These are phyloP conservation scores for Colletotrichum costaricense DNA, from an alignment of 2,329 filamentous ascomycete species.

Conservation along the genomic window DNA sequence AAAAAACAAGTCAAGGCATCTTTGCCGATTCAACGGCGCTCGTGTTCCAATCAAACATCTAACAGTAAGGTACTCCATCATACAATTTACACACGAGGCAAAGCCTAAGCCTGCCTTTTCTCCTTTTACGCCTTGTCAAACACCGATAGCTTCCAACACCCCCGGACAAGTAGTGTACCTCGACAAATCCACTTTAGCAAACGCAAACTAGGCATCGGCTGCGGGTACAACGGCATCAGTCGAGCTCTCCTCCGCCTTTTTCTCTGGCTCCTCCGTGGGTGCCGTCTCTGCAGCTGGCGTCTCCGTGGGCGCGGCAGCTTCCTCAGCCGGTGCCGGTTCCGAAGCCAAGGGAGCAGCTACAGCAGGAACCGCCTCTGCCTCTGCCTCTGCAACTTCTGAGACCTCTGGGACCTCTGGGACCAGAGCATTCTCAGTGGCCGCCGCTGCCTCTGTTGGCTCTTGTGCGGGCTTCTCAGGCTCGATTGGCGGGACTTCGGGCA, in stretches of 20 bases:
- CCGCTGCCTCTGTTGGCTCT: background rate
- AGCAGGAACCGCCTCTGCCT: background rate
- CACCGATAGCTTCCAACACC: background rate
- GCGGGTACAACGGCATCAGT: background rate
- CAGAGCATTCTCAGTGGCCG: background rate
- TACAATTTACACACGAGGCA: background rate
- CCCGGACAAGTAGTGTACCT: background rate
- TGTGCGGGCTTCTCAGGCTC: conserved; percentile 13
- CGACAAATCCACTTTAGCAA: background rate
- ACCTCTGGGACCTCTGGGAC: background rate
- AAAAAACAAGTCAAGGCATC: background rate
- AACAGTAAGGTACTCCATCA: background rate
- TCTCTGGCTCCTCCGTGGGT: background rate
- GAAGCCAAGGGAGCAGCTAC: background rate
- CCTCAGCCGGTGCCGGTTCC: background rate
- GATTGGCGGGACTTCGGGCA: conserved; percentile 22
- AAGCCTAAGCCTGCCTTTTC: background rate
- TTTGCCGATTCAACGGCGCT: background rate
- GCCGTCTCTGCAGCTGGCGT: background rate
- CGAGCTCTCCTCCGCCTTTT: conserved; percentile 8
- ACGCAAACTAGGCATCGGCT: conserved; percentile 14
- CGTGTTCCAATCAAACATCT: background rate
- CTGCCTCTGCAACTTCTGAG: background rate
- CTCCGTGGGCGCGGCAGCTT: background rate
- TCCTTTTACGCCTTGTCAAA: conserved; percentile 1